Percentiles rank a stretch among this genome's conserved stretches.
Evolutionary conservation across 345 rosid genomes (phyloP).

Genomic region (Salix koriyanagi): DNA sequence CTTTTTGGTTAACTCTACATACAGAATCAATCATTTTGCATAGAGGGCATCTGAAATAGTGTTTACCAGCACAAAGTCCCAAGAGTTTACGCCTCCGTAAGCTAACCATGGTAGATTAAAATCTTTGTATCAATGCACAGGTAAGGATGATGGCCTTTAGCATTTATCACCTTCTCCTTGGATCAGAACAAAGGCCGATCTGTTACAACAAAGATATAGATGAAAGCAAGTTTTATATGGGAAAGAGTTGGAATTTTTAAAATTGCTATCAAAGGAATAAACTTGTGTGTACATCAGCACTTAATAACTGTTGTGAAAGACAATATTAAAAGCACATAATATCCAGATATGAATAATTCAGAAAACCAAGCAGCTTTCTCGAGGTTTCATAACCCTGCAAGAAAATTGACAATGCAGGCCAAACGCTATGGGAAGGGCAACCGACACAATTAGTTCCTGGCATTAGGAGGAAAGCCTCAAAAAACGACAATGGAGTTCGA

Average conservation of each 20-base stretch:
- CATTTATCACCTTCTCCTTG: conserved; percentile 24
- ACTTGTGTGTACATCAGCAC: background rate
- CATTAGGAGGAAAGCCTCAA: background rate
- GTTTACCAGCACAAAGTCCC: conserved; percentile 86
- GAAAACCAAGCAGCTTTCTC: background rate
- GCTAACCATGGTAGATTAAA: conserved; percentile 69
- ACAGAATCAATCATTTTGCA: conserved; percentile 10
- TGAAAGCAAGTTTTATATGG: conserved; percentile 2
- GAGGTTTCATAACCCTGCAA: background rate
- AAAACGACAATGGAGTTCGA: background rate
- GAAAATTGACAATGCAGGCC: background rate
- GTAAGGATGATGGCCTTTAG: conserved; percentile 18
- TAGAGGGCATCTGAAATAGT: conserved; percentile 11
- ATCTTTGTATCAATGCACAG: conserved; percentile 15
- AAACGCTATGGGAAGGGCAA: background rate
- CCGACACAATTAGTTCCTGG: background rate
- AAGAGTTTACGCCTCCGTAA: conserved; percentile 77
- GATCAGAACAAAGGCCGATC: conserved; percentile 4
- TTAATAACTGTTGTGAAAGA: background rate
- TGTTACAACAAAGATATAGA: background rate
- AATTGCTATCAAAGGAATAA: background rate
- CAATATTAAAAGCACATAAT: background rate
- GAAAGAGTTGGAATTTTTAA: background rate
- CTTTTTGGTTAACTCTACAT: background rate
- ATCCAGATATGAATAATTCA: background rate